These are phyloP conservation scores for Spathaspora gorwiae DNA, from an alignment of 805 yeast genomes.

Conservation along the genomic window DNA sequence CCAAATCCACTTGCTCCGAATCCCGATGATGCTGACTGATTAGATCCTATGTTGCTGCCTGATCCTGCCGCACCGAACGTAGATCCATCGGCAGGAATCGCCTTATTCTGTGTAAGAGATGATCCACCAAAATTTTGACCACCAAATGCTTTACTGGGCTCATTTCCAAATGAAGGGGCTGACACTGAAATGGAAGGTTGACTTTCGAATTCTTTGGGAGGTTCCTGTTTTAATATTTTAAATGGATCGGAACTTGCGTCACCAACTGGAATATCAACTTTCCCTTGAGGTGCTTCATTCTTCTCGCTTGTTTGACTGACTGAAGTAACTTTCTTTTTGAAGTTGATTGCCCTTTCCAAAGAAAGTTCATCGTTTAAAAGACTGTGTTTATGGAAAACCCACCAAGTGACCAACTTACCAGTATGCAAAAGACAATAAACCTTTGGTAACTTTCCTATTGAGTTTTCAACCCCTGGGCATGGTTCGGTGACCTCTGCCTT, in stretches of 20 bases:
- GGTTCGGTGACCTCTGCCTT: conserved; percentile 46
- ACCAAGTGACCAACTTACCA: conserved; percentile 62
- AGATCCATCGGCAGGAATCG: too few relatives aligned
- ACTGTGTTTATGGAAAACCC: conserved; percentile 54
- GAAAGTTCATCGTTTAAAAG: conserved; percentile 33
- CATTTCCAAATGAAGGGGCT: conserved; percentile 5
- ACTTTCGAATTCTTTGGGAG: neutral
- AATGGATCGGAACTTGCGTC: neutral
- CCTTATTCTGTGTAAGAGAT: conserved; percentile 16
- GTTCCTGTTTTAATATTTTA: neutral
- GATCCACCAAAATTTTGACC: conserved; percentile 10
- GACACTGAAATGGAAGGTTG: neutral
- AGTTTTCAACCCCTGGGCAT: conserved; percentile 52
- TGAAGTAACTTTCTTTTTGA: neutral
- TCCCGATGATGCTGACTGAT: conserved; percentile 3
- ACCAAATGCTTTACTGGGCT: conserved; percentile 12
- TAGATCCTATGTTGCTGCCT: too few relatives aligned
- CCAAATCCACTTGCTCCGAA: conserved; percentile 9
- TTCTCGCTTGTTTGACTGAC: neutral
- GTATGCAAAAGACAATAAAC: conserved; percentile 57
- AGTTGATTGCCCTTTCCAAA: conserved; percentile 10
- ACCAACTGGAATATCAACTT: neutral
- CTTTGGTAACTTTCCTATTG: conserved; percentile 57
- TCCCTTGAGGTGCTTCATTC: neutral
- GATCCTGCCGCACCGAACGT: too few relatives aligned